These are phyloP conservation scores for Solanum phureja DNA, from an alignment of 257 asterid genomes.

Conservation along the genomic window DNA sequence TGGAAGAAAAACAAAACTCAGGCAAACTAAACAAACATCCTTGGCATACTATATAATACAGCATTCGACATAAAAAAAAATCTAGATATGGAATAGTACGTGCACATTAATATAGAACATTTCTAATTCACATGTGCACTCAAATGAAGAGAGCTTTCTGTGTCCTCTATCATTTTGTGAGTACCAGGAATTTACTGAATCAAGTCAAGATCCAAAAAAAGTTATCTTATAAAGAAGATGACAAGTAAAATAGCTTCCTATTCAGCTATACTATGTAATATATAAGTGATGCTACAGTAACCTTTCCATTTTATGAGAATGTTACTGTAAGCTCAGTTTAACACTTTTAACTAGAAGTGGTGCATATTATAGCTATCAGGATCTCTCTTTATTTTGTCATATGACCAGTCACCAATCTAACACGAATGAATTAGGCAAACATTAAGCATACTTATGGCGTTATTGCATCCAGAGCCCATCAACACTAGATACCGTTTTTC, in stretches of 20 bases:
- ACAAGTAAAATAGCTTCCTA: not conserved
- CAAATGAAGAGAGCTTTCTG: not conserved
- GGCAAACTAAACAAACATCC: not conserved
- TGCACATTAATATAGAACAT: not conserved
- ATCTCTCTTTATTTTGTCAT: not conserved
- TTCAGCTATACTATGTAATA: not conserved
- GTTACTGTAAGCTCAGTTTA: not conserved
- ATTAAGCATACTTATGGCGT: not conserved
- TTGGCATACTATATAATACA: not conserved
- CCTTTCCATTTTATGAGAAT: not conserved
- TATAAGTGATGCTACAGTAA: not conserved
- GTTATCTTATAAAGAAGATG: not conserved
- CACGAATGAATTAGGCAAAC: not conserved
- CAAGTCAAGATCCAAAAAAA: not conserved
- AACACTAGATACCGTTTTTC: not conserved
- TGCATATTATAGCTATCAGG: not conserved
- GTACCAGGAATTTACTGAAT: not conserved
- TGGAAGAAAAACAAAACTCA: conserved; percentile 1
- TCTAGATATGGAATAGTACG: not conserved
- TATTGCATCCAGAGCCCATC: not conserved
- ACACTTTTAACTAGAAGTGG: not conserved
- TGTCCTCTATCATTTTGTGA: not conserved
- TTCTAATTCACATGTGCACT: not conserved
- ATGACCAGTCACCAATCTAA: not conserved
- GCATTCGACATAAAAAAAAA: not conserved